Evolutionary conservation across 306 rosid genomes (phyloP), one percentile per base, ranked within the genome.

Genomic region (Vachellia pachyceras): DNA sequence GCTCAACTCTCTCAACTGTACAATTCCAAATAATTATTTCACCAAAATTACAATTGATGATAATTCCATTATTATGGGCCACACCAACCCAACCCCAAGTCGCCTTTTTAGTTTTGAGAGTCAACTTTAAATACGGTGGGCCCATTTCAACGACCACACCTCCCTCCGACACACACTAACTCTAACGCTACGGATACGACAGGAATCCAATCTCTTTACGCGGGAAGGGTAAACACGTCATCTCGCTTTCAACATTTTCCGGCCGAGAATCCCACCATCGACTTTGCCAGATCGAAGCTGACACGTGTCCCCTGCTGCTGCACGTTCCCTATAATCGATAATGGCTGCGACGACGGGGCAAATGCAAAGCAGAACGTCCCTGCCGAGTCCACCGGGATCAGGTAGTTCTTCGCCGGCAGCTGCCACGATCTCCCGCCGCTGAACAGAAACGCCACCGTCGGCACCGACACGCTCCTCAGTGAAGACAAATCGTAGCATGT

Each of bases 251-350:
- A 95, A 73, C 99, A 95, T 14, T 91, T 91, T 52, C 81, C 85
- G 44, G 94, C 71, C 1, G 99, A 86, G 88, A 95, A 95, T 10
- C 88, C 99, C 39, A 95, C 85, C 3, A 83, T 22, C 1, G 80
- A 74, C 42, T 89, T 89, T 0, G 86, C 90, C 25, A 91, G 80
- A 82, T 95, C 96, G 10, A 80, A 90, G 63, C 81, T 90, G 91
- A 95, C 99, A 90, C 99, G 99, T 80, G 90, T 95, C 88, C 98
- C 99, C 20, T 95, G 99, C 41, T 95, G 99, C 88, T 95, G 99
- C 3, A 95, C 92, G 18, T 93, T 95, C 9, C 99, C 98, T 5
- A 95, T 87, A 25, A 95, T 95, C 0, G 99, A 90, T 64, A 88
- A 0, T 2, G 88, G 1, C 80, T 94, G 84, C 82, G 91, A 2